Percentiles rank a stretch among this genome's conserved stretches.
Evolutionary conservation across 805 yeast genomes (phyloP).

Genomic region (Barnettozyma salicaria): DNA sequence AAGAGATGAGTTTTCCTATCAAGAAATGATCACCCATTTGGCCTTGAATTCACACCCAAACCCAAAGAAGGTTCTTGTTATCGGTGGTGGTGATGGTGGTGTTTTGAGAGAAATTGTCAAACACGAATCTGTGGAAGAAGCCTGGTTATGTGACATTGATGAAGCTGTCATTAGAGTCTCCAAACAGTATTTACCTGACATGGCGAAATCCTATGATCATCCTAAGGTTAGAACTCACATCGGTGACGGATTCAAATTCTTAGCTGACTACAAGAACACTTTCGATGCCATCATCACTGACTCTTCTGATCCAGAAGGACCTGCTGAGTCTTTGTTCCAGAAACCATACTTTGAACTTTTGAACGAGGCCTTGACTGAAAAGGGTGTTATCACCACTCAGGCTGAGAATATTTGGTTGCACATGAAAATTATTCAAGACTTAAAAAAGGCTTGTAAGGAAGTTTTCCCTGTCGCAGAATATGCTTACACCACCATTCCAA

Average conservation of each 20-base stretch:
- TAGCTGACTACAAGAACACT: slow-evolving; percentile 74
- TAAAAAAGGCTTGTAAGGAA: slow-evolving; percentile 73
- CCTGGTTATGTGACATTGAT: slow-evolving; percentile 90
- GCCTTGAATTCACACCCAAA: slow-evolving; percentile 90
- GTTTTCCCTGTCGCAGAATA: slow-evolving; percentile 91
- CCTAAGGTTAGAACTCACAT: slow-evolving; percentile 88
- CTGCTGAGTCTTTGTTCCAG: slow-evolving; percentile 91
- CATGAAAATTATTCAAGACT: slow-evolving; percentile 71
- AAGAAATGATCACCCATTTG: slow-evolving; percentile 95
- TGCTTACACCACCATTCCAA: slow-evolving; percentile 89
- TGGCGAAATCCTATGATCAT: slow-evolving; percentile 78
- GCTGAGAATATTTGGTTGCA: slow-evolving; percentile 96
- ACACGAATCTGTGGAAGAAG: slow-evolving; percentile 81
- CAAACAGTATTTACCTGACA: slow-evolving; percentile 79
- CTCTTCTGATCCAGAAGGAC: slow-evolving; percentile 98
- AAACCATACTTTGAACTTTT: slow-evolving; percentile 84
- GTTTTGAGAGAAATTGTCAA: slow-evolving; percentile 92
- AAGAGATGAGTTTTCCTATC: slow-evolving; percentile 95
- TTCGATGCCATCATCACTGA: slow-evolving; percentile 96
- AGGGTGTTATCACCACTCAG: slow-evolving; percentile 90
- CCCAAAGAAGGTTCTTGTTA: slow-evolving; percentile 88
- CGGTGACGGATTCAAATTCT: slow-evolving; percentile 97
- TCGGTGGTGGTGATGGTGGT: slow-evolving; percentile 99
- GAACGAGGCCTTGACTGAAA: slow-evolving; percentile 80
- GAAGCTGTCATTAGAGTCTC: slow-evolving; percentile 86